These are phyloP conservation scores for Mortierella antarctica DNA, from an alignment of 192 early-diverging fungal genomes.

Conservation along the genomic window DNA sequence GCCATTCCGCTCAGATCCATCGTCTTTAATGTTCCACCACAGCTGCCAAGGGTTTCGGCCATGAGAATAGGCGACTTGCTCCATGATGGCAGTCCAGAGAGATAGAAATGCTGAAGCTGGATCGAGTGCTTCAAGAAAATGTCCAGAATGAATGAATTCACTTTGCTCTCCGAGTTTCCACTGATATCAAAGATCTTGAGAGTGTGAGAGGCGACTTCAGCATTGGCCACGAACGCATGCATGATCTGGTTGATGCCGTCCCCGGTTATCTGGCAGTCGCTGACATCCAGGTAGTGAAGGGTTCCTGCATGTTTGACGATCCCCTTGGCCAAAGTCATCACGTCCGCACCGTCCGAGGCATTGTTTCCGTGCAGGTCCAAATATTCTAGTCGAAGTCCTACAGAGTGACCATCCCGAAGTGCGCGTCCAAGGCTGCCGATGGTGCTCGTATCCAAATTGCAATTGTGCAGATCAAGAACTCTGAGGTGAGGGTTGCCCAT, in stretches of 20 bases:
- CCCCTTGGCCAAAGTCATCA: slow-evolving; percentile 51
- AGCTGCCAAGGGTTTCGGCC: slow-evolving; percentile 40
- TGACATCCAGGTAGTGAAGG: slow-evolving; percentile 22
- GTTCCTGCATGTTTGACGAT: slow-evolving; percentile 53
- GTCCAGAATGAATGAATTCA: slow-evolving; percentile 49
- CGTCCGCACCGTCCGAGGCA: slow-evolving; percentile 50
- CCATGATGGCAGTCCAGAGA: slow-evolving; percentile 40
- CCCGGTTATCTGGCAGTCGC: slow-evolving; percentile 47
- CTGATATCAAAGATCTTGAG: slow-evolving; percentile 43
- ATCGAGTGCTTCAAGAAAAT: slow-evolving; percentile 54
- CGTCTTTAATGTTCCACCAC: slow-evolving; percentile 16
- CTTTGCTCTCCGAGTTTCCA: slow-evolving; percentile 42
- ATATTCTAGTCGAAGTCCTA: slow-evolving; percentile 35
- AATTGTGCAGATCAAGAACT: slow-evolving; percentile 36
- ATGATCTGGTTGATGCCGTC: slow-evolving; percentile 54
- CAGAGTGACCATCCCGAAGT: slow-evolving; percentile 31
- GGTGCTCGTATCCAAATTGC: slow-evolving; percentile 40
- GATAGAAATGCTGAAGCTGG: slow-evolving; percentile 20
- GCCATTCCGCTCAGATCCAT: slow-evolving; percentile 52
- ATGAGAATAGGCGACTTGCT: slow-evolving; percentile 51
- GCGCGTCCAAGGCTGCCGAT: slow-evolving; percentile 49
- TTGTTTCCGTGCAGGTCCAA: slow-evolving; percentile 42
- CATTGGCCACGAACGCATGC: slow-evolving; percentile 52
- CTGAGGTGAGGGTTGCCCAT: slow-evolving; percentile 52
- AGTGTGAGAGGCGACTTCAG: slow-evolving; percentile 40